Evolutionary conservation across 768 basidiomycete species (phyloP).

Genomic region (Naematelia encephala): DNA sequence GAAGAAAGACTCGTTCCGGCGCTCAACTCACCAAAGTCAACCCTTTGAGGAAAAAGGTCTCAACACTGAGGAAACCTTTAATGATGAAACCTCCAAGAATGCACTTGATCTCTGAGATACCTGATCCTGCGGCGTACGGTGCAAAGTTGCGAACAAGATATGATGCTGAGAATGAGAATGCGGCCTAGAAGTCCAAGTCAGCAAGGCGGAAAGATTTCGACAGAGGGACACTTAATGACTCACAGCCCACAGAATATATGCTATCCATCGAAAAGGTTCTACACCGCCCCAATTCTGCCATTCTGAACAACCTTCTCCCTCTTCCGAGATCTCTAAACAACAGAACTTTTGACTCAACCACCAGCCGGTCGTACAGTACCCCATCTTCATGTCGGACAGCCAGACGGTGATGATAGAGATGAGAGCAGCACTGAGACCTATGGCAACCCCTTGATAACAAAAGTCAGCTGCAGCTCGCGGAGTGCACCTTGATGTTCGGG

Average conservation of each 20-base stretch:
- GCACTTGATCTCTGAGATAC: constrained; percentile 98
- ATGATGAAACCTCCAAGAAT: constrained; percentile 96
- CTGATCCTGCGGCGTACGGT: constrained; percentile 94
- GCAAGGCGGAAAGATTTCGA: background rate
- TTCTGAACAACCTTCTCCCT: constrained; percentile 75
- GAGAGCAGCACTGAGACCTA: constrained; percentile 89
- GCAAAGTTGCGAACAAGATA: constrained; percentile 84
- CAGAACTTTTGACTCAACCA: constrained; percentile 98
- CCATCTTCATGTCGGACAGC: constrained; percentile 96
- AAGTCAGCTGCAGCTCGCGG: background rate
- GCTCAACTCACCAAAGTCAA: constrained; percentile 70
- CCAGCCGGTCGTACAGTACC: constrained; percentile 94
- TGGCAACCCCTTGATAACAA: constrained; percentile 66
- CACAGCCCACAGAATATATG: constrained; percentile 87
- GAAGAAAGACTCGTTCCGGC: background rate
- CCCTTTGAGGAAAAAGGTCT: constrained; percentile 90
- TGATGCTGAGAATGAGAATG: constrained; percentile 80
- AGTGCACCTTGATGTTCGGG: background rate
- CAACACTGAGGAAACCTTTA: constrained; percentile 86
- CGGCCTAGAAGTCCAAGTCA: constrained; percentile 56
- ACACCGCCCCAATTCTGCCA: constrained; percentile 84
- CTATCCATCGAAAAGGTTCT: constrained; percentile 65
- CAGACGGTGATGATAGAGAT: constrained; percentile 95
- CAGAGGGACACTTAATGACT: constrained; percentile 43
- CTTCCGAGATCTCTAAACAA: constrained; percentile 85